Evolutionary conservation across 1,284 basidiomycete species (phyloP), one percentile per base, ranked within the genome.

Genomic region (Gymnopus androsaceus): DNA sequence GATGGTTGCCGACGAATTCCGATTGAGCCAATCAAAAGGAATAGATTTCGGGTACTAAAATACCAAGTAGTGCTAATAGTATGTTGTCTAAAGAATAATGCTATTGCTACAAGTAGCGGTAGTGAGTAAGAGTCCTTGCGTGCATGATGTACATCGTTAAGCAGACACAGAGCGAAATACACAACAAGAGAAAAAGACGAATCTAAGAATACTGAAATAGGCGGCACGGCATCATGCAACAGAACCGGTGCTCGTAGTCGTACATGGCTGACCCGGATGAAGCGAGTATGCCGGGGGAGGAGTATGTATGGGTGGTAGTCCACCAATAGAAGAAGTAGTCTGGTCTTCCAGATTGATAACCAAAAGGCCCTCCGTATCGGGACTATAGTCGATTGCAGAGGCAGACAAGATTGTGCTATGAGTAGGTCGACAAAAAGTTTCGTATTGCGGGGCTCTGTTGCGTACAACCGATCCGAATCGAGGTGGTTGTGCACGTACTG

Each of bases 231-330:
- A n/a, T 38, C 36, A 17, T 38, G 7, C 36, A 38, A 17, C 36
- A 17, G 7, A 42, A n/a, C 41, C 23, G 41, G 41, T 42, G n/a
- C n/a, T n/a, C n/a, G n/a, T n/a, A n/a, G n/a, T n/a, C n/a, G n/a
- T n/a, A 21, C 49, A 25, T 27, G 51, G 31, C 19, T 58, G 44
- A 36, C 41, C 57, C 27, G 57, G 59, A 31, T 62, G 55, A 45
- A 54, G 58, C 23, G 62, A 60, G 47, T 60, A 59, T 15, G 59
- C 44, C 12, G 60, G 61, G 17, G 60, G 60, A 14, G 62, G 42
- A 19, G 30, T 49, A 2, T 42, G 41, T 12, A n/a, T n/a, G n/a
- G n/a, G n/a, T n/a, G 59, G 51, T 3, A 12, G n/a, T 19, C 33
- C 40, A 37, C 23, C 17, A 34, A 15, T n/a, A 23, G 31, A 30